phyloP scores from a whole-genome alignment of 83 land plant genomes.

The Diphasiastrum complanatum region DNA sequence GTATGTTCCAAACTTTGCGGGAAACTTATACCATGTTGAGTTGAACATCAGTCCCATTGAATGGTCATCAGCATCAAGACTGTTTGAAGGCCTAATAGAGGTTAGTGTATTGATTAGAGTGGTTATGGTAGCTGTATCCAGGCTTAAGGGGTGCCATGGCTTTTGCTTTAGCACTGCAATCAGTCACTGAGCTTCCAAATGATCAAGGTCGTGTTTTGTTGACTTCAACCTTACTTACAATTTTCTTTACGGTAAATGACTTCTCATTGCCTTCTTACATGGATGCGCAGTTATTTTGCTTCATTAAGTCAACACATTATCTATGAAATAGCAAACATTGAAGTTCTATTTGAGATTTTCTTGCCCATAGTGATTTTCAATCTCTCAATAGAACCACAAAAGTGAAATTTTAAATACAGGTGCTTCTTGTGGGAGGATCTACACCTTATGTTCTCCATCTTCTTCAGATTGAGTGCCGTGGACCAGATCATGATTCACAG shows the following conservation, averaged over 20 bases:
- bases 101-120: too few species aligned
- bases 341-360: not conserved
- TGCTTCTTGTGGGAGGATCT: slow-evolving; percentile 28
- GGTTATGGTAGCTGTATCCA: not conserved
- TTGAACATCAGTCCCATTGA: too few species aligned
- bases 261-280: not conserved
- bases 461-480: slow-evolving; percentile 29
- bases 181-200: slow-evolving; percentile 31
- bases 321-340: not conserved
- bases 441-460: slow-evolving; percentile 13
- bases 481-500: slow-evolving; percentile 11
- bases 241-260: slow-evolving; percentile 31
- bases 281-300: not conserved
- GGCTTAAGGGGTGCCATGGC: slow-evolving; percentile 41
- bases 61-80: not conserved
- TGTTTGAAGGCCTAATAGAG: not conserved
- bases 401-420: slow-evolving; percentile 10
- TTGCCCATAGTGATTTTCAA: too few species aligned
- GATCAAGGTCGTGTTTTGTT: slow-evolving; percentile 28
- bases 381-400: not conserved
- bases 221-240: slow-evolving; percentile 32
- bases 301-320: not conserved
- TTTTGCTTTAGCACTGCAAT: slow-evolving; percentile 38
- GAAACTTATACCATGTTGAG: too few species aligned
- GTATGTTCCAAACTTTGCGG: too few species aligned